Conservation (phyloP, 345 rosid species). For the Capsella bursapastoris region DNA sequence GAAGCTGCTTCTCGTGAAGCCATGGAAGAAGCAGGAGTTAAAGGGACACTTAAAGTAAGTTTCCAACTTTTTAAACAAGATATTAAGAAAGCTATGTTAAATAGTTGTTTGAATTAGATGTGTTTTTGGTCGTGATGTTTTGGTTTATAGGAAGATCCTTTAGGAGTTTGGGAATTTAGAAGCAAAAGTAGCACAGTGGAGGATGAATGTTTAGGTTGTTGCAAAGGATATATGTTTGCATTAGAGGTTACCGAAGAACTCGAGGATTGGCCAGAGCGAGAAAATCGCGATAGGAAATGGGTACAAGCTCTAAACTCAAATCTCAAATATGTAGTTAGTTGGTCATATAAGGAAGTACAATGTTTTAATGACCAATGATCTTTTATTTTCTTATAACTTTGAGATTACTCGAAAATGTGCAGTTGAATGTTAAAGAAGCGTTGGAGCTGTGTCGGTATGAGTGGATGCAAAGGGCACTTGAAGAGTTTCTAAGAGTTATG, state of each 20-base stretch:
- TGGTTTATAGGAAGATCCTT: slow-evolving; percentile 53
- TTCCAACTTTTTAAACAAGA: slow-evolving; percentile 1
- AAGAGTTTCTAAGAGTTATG: slow-evolving; percentile 52
- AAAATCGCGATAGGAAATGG: slow-evolving; percentile 68
- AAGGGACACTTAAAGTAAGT: slow-evolving; percentile 73
- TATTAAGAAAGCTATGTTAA: background rate
- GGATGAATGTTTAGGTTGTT: slow-evolving; percentile 41
- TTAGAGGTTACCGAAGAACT: slow-evolving; percentile 77
- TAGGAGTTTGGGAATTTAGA: slow-evolving; percentile 61
- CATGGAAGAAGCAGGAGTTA: slow-evolving; percentile 92
- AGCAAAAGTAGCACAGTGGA: slow-evolving; percentile 45
- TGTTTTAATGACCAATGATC: background rate
- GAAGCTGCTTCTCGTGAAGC: slow-evolving; percentile 97
- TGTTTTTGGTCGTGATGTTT: slow-evolving; percentile 5
- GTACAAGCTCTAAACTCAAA: slow-evolving; percentile 44
- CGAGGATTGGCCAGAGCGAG: slow-evolving; percentile 79
- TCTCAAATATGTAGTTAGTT: background rate
- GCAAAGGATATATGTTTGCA: slow-evolving; percentile 49
- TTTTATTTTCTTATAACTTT: background rate
- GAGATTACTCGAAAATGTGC: slow-evolving; percentile 31
- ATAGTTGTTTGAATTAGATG: background rate
- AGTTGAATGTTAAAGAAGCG: slow-evolving; percentile 67
- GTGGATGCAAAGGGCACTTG: slow-evolving; percentile 81
- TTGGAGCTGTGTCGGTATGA: slow-evolving; percentile 72
- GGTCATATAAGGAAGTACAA: background rate